Conservation (phyloP, 805 yeast genomes). For the Metschnikowia gruessii region DNA sequence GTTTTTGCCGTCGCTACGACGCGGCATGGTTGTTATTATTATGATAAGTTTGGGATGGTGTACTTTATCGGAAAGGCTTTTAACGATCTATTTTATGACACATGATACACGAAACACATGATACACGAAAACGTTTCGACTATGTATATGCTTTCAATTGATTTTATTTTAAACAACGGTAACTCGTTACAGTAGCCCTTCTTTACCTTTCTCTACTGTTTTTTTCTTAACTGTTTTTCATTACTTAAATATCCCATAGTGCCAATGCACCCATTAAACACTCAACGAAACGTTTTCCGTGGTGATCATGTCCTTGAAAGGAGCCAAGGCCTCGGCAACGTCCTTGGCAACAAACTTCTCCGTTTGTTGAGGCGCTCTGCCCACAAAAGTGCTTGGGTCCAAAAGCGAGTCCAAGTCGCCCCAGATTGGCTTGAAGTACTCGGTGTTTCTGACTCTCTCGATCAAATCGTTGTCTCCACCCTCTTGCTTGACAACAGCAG, state of each 20-base stretch:
- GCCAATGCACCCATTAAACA: slow-evolving; percentile 48
- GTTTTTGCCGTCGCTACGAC: neutral
- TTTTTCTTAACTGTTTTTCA: neutral
- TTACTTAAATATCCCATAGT: neutral
- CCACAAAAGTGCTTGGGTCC: slow-evolving; percentile 92
- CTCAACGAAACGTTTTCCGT: slow-evolving; percentile 71
- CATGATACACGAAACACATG: neutral
- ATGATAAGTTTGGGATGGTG: neutral
- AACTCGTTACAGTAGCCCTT: no score
- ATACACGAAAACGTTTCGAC: neutral
- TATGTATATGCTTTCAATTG: neutral
- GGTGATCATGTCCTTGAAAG: slow-evolving; percentile 57
- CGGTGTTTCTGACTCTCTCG: slow-evolving; percentile 74
- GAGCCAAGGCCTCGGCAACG: slow-evolving; percentile 77
- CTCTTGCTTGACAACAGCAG: slow-evolving; percentile 93
- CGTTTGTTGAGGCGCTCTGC: slow-evolving; percentile 98
- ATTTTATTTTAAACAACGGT: no score
- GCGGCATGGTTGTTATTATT: neutral
- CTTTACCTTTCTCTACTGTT: neutral
- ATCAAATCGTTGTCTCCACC: slow-evolving; percentile 98
- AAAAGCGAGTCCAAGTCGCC: slow-evolving; percentile 72
- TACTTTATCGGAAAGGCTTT: neutral
- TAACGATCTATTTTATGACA: neutral
- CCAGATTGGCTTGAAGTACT: slow-evolving; percentile 89
- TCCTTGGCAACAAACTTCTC: slow-evolving; percentile 86